A percentile compares a stretch with the other conserved stretches of the same genome.
phyloP scores from a whole-genome alignment of 2,329 filamentous ascomycete species.

The Allantophomopsis lycopodina region DNA sequence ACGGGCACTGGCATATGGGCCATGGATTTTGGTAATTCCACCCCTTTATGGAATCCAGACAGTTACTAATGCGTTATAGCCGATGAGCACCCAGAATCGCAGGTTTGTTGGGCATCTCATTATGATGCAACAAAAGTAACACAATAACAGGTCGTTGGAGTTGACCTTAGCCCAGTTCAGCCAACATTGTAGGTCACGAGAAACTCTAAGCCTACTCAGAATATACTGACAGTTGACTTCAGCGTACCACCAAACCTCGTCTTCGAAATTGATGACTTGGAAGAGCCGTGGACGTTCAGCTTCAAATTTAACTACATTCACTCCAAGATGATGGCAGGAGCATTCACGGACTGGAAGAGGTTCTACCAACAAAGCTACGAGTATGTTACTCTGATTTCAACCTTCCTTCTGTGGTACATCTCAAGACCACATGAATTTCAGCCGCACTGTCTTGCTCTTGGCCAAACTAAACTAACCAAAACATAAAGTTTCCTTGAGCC shows the following conservation, averaged over 20 bases:
- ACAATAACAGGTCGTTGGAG: conserved; percentile 8
- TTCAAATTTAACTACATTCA: conserved; percentile 41
- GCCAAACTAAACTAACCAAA: no score
- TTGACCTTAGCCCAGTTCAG: conserved; percentile 14
- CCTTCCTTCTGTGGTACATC: conserved; percentile 11
- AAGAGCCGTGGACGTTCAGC: conserved; percentile 27
- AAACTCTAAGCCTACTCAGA: neutral
- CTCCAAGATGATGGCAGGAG: conserved; percentile 38
- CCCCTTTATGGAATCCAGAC: neutral
- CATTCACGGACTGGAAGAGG: conserved; percentile 38
- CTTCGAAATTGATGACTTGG: conserved; percentile 49
- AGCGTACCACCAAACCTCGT: conserved; percentile 43
- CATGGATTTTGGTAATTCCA: conserved; percentile 10
- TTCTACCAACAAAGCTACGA: conserved; percentile 33
- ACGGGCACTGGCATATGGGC: conserved; percentile 26
- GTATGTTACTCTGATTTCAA: conserved; percentile 16
- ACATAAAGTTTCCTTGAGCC: conserved; percentile 13
- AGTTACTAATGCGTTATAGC: neutral
- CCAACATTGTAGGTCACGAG: conserved; percentile 16
- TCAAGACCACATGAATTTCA: neutral
- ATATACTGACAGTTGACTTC: conserved; percentile 6
- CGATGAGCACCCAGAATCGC: conserved; percentile 10
- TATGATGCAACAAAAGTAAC: neutral
- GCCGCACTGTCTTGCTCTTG: neutral
- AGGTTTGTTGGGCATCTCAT: neutral